Evolutionary conservation across 139 green algal genomes (phyloP).

Genomic region (Micromonas commoda): DNA sequence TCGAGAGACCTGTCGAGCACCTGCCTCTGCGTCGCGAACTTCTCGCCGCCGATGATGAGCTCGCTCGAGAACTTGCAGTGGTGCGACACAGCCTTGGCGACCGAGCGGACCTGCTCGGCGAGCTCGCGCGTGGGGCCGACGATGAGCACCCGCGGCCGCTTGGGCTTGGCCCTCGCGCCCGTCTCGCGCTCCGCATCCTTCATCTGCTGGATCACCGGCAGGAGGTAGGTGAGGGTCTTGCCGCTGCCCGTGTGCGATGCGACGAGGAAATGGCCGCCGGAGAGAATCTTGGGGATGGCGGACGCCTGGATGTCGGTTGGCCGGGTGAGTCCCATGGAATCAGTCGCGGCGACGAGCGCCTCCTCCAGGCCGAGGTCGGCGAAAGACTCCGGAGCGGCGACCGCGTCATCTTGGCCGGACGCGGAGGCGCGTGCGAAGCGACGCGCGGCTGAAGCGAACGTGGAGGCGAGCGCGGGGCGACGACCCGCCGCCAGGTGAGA

Average conservation of each 20-base stretch:
- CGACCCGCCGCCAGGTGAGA: too few relatives aligned
- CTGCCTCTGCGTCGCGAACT: slow-evolving; percentile 43
- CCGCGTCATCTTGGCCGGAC: too few relatives aligned
- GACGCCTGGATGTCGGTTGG: slow-evolving; percentile 81
- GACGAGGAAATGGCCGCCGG: slow-evolving; percentile 57
- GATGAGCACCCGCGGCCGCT: slow-evolving; percentile 45
- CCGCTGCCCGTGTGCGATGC: slow-evolving; percentile 85
- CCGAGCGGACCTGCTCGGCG: slow-evolving; percentile 76
- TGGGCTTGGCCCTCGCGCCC: not conserved
- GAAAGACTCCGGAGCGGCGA: not conserved
- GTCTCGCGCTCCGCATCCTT: slow-evolving; percentile 12
- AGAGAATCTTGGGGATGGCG: slow-evolving; percentile 60
- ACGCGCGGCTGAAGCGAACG: too few relatives aligned
- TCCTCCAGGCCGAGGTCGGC: not conserved
- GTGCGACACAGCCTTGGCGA: slow-evolving; percentile 75
- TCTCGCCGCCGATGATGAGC: slow-evolving; percentile 44
- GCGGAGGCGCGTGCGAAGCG: too few relatives aligned
- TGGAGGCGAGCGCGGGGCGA: too few relatives aligned
- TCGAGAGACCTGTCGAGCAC: slow-evolving; percentile 59
- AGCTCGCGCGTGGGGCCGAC: slow-evolving; percentile 90
- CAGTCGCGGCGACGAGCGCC: not conserved
- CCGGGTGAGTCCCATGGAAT: slow-evolving; percentile 44
- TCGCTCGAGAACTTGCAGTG: slow-evolving; percentile 65
- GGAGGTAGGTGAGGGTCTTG: slow-evolving; percentile 73
- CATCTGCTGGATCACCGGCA: slow-evolving; percentile 44